These are phyloP conservation scores for Ulota crispa DNA, from an alignment of 225 moss, liverwort and hornwort genomes.

Conservation along the genomic window DNA sequence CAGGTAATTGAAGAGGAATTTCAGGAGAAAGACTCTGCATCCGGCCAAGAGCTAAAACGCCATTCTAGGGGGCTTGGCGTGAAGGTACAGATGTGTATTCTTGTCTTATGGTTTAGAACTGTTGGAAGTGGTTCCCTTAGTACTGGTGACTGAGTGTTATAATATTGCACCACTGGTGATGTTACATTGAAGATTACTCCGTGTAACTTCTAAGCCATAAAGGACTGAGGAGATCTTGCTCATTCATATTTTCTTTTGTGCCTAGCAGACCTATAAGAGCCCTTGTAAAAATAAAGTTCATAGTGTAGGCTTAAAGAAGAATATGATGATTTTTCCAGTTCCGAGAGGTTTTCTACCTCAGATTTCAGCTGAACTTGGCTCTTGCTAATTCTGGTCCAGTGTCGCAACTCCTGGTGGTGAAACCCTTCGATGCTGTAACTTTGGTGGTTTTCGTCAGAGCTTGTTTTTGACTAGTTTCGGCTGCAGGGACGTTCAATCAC, in stretches of 20 bases:
- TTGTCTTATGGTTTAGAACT: slow-evolving; percentile 11
- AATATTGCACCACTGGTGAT: not conserved
- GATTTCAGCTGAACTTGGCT: not conserved
- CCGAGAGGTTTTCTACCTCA: not conserved
- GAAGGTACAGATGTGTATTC: slow-evolving; percentile 42
- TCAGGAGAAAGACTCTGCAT: slow-evolving; percentile 52
- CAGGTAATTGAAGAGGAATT: slow-evolving; percentile 58
- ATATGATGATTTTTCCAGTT: not conserved
- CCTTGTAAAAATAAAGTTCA: not conserved
- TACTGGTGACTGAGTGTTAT: not conserved
- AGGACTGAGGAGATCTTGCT: not conserved
- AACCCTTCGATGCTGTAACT: not conserved
- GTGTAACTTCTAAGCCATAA: not conserved
- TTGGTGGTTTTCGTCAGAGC: slow-evolving; percentile 7
- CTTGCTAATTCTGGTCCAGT: slow-evolving; percentile 1
- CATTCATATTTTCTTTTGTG: not conserved
- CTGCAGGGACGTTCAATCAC: slow-evolving; percentile 59
- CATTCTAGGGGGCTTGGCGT: slow-evolving; percentile 59
- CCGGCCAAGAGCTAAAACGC: slow-evolving; percentile 54
- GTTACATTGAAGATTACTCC: not conserved
- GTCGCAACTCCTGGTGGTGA: slow-evolving; percentile 8
- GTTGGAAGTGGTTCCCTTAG: not conserved
- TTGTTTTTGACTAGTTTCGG: slow-evolving; percentile 16
- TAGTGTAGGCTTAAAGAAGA: not conserved
- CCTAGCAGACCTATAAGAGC: not conserved